These are phyloP conservation scores for Xylariomycetidae sp. DNA, from an alignment of 2,329 filamentous ascomycete species.

Conservation along the genomic window DNA sequence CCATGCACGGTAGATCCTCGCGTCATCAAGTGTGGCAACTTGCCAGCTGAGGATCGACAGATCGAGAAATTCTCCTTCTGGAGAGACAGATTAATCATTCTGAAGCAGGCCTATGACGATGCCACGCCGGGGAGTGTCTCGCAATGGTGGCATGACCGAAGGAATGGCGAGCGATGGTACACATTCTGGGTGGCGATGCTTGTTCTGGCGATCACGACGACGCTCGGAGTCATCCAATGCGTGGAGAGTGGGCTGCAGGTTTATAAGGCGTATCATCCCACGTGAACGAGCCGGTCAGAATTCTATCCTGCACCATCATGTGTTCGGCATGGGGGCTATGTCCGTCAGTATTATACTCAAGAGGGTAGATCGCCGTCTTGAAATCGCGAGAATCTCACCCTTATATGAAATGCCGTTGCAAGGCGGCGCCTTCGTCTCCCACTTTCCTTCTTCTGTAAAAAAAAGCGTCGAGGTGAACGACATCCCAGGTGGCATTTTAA, in stretches of 20 bases:
- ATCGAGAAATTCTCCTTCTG: background rate
- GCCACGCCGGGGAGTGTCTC: background rate
- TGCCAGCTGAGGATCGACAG: background rate
- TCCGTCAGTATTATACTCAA: too few species aligned
- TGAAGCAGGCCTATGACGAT: constrained; percentile 1
- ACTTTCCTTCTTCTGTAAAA: too few species aligned
- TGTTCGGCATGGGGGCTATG: too few species aligned
- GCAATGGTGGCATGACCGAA: constrained; percentile 1
- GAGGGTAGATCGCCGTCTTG: too few species aligned
- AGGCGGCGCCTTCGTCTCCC: too few species aligned
- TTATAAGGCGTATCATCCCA: background rate
- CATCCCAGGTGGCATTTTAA: too few species aligned
- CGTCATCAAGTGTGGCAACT: background rate
- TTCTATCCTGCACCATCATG: too few species aligned
- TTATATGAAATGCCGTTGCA: too few species aligned
- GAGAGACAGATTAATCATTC: background rate
- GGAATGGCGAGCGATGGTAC: constrained; percentile 3
- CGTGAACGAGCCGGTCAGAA: too few species aligned
- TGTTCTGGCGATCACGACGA: constrained; percentile 5
- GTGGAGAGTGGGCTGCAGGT: background rate
- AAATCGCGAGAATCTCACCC: too few species aligned
- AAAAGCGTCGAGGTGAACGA: too few species aligned
- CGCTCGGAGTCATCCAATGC: constrained; percentile 3
- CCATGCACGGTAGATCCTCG: constrained; percentile 2
- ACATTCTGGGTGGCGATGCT: constrained; percentile 6